These are phyloP conservation scores for Bipolaris sorokiniana DNA, from an alignment of 2,329 filamentous ascomycete species.

Conservation along the genomic window DNA sequence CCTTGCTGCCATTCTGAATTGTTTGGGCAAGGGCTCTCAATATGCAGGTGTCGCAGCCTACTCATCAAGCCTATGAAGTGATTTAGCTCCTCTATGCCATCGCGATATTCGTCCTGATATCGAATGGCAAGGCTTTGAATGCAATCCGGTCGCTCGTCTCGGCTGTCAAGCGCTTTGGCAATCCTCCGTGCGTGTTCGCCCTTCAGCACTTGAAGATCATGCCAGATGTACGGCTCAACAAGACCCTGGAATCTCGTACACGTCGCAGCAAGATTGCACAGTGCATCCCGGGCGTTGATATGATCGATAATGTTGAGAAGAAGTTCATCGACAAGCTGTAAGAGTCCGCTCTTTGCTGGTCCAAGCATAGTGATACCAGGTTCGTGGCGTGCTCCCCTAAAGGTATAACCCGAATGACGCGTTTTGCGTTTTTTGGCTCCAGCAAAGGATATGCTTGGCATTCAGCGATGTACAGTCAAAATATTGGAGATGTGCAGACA, in stretches of 20 bases:
- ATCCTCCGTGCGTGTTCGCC: conserved; percentile 36
- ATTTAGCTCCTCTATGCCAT: conserved; percentile 42
- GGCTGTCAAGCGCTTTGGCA: conserved; percentile 29
- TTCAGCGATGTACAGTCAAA: conserved; percentile 13
- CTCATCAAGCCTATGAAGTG: conserved; percentile 34
- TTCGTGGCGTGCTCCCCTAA: conserved; percentile 29
- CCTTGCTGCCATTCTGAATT: conserved; percentile 38
- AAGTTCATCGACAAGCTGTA: conserved; percentile 44
- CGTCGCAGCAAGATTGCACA: conserved; percentile 40
- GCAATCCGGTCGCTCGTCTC: conserved; percentile 30
- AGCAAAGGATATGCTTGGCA: conserved; percentile 30
- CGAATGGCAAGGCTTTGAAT: conserved; percentile 41
- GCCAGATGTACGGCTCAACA: conserved; percentile 45
- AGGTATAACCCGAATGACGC: conserved; percentile 32
- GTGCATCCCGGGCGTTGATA: conserved; percentile 27
- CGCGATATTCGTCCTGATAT: conserved; percentile 29
- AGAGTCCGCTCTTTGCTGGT: conserved; percentile 24
- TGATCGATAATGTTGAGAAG: conserved; percentile 45
- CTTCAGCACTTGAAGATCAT: conserved; percentile 33
- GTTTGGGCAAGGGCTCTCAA: conserved; percentile 47
- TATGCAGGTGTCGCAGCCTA: conserved; percentile 38
- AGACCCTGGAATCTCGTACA: conserved; percentile 40
- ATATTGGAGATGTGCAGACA: neutral
- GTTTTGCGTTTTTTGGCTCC: conserved; percentile 40
- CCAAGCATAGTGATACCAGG: conserved; percentile 22